A percentile compares a stretch with the other conserved stretches of the same genome.
Conservation (phyloP, 129 eudicot species). For the Saussurea involucrata region DNA sequence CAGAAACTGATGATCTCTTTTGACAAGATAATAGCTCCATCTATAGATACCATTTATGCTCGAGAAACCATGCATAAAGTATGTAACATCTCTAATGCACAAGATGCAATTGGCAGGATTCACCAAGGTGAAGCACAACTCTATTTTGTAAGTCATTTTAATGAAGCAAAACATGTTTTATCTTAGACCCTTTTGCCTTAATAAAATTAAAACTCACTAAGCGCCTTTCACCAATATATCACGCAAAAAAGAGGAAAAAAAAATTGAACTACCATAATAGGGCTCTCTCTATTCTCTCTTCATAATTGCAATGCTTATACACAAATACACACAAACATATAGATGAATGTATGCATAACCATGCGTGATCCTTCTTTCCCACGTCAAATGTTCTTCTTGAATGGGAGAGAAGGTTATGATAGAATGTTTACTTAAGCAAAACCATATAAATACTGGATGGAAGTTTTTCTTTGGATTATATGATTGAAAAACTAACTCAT, state of each 20-base stretch:
- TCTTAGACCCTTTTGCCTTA: background rate
- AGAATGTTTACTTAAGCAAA: background rate
- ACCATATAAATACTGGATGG: background rate
- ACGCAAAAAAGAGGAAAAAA: background rate
- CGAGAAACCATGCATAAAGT: background rate
- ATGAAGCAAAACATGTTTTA: background rate
- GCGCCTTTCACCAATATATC: background rate
- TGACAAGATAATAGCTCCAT: background rate
- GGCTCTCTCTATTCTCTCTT: background rate
- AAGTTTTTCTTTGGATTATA: too few species aligned
- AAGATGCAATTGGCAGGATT: background rate
- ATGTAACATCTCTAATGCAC: background rate
- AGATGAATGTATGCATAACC: background rate
- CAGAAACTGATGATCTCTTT: background rate
- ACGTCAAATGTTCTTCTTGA: background rate
- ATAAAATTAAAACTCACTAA: background rate
- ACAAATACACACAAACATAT: background rate
- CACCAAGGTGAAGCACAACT: background rate
- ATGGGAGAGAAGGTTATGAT: too few species aligned
- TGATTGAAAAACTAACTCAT: background rate
- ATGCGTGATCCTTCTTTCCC: background rate
- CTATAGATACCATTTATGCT: background rate
- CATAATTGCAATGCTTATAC: background rate
- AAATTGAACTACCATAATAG: background rate
- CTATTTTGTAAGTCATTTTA: background rate